These are phyloP conservation scores for Ocimum tenuiflorum DNA, from an alignment of 257 asterid genomes.

Conservation along the genomic window DNA sequence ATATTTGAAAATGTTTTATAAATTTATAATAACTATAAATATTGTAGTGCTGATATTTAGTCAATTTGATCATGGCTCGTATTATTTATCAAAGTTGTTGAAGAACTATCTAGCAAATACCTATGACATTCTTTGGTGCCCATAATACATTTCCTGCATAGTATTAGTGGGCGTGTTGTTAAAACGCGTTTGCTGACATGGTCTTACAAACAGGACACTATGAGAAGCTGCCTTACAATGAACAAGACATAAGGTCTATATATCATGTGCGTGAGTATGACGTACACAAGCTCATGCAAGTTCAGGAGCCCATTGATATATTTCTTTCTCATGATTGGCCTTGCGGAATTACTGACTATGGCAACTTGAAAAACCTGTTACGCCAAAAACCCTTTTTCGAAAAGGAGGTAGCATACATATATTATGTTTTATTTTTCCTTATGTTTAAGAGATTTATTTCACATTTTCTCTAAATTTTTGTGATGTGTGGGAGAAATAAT, in stretches of 20 bases:
- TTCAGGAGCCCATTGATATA: constrained; percentile 86
- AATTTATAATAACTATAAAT: not conserved
- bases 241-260: constrained; percentile 68
- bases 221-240: constrained; percentile 79
- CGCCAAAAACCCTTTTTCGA: constrained; percentile 60
- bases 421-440: not conserved
- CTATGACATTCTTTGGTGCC: not conserved
- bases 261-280: constrained; percentile 96
- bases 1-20: not conserved
- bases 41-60: not conserved
- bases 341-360: constrained; percentile 64
- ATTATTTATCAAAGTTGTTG: not conserved
- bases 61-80: not conserved
- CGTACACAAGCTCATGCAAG: constrained; percentile 83
- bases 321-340: constrained; percentile 99
- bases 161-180: constrained; percentile 8
- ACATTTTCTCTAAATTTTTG: not conserved
- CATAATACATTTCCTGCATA: not conserved
- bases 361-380: constrained; percentile 57
- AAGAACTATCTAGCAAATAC: not conserved
- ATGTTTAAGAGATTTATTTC: not conserved
- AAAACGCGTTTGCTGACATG: constrained; percentile 8
- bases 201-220: constrained; percentile 65
- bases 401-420: constrained; percentile 55
- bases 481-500: not conserved